Conservation (phyloP, 164 flowering plant species). For the Kingdonia uniflora region DNA sequence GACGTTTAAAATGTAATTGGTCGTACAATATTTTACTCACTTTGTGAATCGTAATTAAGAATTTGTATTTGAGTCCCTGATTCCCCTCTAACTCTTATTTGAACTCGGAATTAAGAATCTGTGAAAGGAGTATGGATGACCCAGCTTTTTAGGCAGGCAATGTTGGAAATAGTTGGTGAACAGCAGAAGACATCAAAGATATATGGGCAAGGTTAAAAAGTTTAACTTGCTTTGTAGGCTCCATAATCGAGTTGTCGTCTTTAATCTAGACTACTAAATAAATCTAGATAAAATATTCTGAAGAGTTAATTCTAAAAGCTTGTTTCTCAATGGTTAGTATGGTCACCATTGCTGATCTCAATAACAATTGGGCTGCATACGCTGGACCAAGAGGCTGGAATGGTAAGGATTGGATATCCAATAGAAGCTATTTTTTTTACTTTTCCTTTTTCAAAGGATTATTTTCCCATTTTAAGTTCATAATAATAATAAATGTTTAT, state of each 20-base stretch:
- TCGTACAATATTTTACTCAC: constrained; percentile 69
- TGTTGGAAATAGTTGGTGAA: constrained; percentile 96
- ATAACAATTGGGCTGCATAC: no score
- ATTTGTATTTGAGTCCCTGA: not conserved
- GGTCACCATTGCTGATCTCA: no score
- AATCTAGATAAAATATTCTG: no score
- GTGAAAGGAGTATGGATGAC: constrained; percentile 77
- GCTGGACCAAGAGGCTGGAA: constrained; percentile 99
- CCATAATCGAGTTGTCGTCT: no score
- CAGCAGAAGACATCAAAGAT: constrained; percentile 89
- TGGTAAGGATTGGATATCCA: constrained; percentile 36
- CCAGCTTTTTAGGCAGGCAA: constrained; percentile 85
- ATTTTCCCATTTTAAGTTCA: no score
- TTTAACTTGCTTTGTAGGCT: no score
- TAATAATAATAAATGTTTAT: not conserved
- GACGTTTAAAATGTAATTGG: constrained; percentile 75
- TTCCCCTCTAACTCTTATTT: not conserved
- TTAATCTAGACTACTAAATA: no score
- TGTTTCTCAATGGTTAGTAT: no score
- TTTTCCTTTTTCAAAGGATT: not conserved
- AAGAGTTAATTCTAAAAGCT: no score
- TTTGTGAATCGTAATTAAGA: constrained; percentile 84
- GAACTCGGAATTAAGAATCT: constrained; percentile 7
- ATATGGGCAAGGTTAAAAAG: constrained; percentile 75
- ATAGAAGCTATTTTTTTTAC: not conserved